Percentiles rank a stretch among this genome's conserved stretches.
Conservation (phyloP, 768 basidiomycete species). For the Tubosaeta brunneosetosa region DNA sequence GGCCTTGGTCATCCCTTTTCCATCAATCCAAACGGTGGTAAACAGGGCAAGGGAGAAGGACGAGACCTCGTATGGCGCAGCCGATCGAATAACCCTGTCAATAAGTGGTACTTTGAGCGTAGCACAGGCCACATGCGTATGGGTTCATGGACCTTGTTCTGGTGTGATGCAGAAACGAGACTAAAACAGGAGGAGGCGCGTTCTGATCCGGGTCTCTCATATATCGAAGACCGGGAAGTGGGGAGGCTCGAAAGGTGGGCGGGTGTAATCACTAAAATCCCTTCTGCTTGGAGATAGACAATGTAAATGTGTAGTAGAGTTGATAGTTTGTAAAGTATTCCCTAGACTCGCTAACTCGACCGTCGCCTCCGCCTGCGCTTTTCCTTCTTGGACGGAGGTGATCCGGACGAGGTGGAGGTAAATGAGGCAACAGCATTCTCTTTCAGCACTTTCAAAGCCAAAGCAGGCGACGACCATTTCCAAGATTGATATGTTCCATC, state of each 20-base stretch:
- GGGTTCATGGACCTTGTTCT: slow-evolving; percentile 91
- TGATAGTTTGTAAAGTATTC: not conserved
- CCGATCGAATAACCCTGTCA: slow-evolving; percentile 89
- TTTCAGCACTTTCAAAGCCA: slow-evolving; percentile 24
- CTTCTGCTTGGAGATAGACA: slow-evolving; percentile 68
- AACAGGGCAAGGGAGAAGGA: slow-evolving; percentile 85
- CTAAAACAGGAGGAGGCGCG: slow-evolving; percentile 66
- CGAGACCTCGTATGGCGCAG: slow-evolving; percentile 95
- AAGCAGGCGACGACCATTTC: slow-evolving; percentile 36
- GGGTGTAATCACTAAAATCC: slow-evolving; percentile 61
- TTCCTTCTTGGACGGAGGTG: slow-evolving; percentile 28
- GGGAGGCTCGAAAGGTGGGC: slow-evolving; percentile 70
- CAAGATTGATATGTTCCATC: slow-evolving; percentile 40
- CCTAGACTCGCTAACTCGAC: slow-evolving; percentile 19
- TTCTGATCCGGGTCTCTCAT: slow-evolving; percentile 60
- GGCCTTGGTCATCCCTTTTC: slow-evolving; percentile 92
- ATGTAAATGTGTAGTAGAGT: too few relatives aligned
- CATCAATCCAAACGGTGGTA: slow-evolving; percentile 92
- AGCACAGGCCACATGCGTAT: slow-evolving; percentile 85
- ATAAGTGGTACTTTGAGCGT: slow-evolving; percentile 99
- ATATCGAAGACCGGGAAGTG: slow-evolving; percentile 71
- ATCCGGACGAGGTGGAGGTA: slow-evolving; percentile 25
- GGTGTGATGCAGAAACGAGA: slow-evolving; percentile 95
- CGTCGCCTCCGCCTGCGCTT: slow-evolving; percentile 27
- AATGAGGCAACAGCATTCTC: slow-evolving; percentile 34